Conservation (phyloP, 1,139 yeast genomes). For the Nakaseomyces glabratus region DNA sequence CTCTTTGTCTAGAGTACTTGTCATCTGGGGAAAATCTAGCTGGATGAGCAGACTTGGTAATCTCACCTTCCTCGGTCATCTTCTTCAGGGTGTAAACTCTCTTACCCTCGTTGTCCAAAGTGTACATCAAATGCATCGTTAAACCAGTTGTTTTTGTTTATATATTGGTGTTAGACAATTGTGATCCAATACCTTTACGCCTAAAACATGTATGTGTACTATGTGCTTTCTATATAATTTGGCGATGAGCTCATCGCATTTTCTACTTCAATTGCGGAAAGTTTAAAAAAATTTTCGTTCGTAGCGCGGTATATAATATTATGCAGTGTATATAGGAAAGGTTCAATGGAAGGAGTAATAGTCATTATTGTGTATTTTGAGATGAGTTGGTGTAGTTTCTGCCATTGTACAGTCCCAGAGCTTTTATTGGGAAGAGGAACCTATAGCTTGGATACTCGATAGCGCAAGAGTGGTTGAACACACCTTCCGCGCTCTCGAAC, state of each 20-base stretch:
- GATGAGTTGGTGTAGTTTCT: too few species aligned
- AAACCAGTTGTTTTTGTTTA: background rate
- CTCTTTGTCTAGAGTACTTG: conserved; percentile 98
- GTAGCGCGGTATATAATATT: too few species aligned
- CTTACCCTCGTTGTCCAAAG: conserved; percentile 87
- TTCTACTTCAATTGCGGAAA: too few species aligned
- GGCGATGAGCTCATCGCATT: too few species aligned
- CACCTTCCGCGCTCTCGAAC: conserved; percentile 86
- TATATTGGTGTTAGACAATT: too few species aligned
- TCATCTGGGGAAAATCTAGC: conserved; percentile 99
- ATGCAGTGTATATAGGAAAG: too few species aligned
- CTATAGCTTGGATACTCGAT: conserved; percentile 94
- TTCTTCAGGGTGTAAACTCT: conserved; percentile 90
- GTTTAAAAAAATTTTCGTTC: too few species aligned
- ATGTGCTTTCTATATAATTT: too few species aligned
- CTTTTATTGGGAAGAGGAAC: conserved; percentile 85
- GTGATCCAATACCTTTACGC: too few species aligned
- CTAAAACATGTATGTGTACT: too few species aligned
- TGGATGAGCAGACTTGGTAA: conserved; percentile 98
- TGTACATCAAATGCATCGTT: conserved; percentile 97
- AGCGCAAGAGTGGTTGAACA: conserved; percentile 88
- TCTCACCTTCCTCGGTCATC: conserved; percentile 72
- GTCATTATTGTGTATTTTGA: too few species aligned
- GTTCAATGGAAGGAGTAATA: too few species aligned
- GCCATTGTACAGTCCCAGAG: conserved; percentile 77